Base-by-base conservation (phyloP, 1,284 basidiomycete species). In the Austroboletus niveus region DNA sequence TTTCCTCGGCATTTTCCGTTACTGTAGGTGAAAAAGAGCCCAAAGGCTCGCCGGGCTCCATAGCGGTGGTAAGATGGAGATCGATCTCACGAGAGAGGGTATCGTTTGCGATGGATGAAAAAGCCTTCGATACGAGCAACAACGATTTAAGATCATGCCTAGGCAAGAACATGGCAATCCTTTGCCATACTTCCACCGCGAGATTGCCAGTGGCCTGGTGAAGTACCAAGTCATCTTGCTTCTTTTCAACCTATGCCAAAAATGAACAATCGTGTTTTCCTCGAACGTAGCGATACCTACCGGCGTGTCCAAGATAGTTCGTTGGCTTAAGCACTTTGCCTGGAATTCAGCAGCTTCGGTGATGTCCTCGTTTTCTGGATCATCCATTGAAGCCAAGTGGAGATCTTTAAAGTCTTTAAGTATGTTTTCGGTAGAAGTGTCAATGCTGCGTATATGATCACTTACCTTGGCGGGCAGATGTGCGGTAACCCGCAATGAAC, bases 291-390 rank as follows among this genome's bases (percentile, higher is more conserved):
- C 27, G 14, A 35, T 35, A 35, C 15, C 12, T 15, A 35, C 12
- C 34, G 15, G 15, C 8, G 15, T 12, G 8, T 14, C 12, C 8
- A 35, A 10, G 8, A 35, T n/a, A 15, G 11, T 14, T n/a, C 34
- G 34, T 35, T 14, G 34, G 34, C 34, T 14, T 14, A 12, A 35
- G 27, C 27, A 35, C 34, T 15, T 12, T 12, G 5, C 12, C 34
- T 35, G 34, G 12, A n/a, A 35, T 14, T 35, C 5, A 35, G 15
- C 12, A 7, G 11, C 12, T 35, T 35, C 34, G 4, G 1, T 35
- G 5, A 35, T n/a, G 62, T 86, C 86, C 53, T 78, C 74, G 68
- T 88, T 83, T 61, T 82, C 81, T 48, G 85, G 85, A 56, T 87
- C 83, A 45, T 79, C 76, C 43, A 68, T 74, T 41, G 87, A 70